Conservation (phyloP, 148 eudicot genomes). For the Silene conica region DNA sequence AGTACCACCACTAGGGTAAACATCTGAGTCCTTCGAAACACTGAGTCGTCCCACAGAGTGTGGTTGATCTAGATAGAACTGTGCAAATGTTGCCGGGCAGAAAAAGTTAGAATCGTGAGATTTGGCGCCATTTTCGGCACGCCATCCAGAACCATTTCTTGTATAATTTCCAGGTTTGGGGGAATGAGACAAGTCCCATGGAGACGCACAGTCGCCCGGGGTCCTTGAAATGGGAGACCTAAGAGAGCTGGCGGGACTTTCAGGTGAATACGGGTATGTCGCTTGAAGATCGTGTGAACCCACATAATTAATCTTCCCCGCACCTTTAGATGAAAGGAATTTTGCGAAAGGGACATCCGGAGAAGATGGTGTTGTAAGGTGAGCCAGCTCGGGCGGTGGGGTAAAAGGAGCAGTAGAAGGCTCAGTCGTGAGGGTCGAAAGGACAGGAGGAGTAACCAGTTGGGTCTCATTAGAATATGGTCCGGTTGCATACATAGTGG, state of each 20-base stretch:
- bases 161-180: conserved; percentile 21
- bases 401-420: conserved; percentile 98
- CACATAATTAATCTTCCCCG: conserved; percentile 44
- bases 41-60: conserved; percentile 87
- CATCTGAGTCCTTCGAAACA: conserved; percentile 82
- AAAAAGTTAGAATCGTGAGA: conserved; percentile 83
- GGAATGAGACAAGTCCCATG: conserved; percentile 49
- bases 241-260: conserved; percentile 80
- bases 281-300: conserved; percentile 61
- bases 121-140: conserved; percentile 36
- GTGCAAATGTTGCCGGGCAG: conserved; percentile 97
- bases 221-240: conserved; percentile 65
- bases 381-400: conserved; percentile 93
- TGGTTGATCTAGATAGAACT: conserved; percentile 85
- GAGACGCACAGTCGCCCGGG: conserved; percentile 45
- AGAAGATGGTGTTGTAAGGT: conserved; percentile 91
- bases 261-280: conserved; percentile 71
- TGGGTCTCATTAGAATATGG: conserved; percentile 94
- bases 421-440: conserved; percentile 90
- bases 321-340: conserved; percentile 68
- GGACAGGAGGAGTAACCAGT: conserved; percentile 92
- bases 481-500: conserved; percentile 79
- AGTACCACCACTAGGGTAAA: conserved; percentile 48
- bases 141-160: no score
- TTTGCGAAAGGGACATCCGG: conserved; percentile 96